Evolutionary conservation across 108 stramenopile genomes (phyloP), one percentile per base, ranked within the genome.

Genomic region (Asterionellopsis glacialis): DNA sequence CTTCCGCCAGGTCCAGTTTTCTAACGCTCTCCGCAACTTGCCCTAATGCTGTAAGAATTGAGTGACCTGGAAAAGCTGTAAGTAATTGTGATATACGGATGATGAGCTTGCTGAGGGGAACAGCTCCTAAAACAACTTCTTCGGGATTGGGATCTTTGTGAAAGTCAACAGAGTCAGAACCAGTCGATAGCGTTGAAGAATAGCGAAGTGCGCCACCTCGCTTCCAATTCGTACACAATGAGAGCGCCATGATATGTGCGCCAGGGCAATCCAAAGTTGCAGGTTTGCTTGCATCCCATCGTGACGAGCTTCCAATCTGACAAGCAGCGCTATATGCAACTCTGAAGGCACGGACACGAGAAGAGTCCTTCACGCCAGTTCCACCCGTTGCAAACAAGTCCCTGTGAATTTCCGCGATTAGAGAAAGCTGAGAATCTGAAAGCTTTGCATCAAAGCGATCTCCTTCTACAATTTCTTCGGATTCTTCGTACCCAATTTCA

Each of bases 1-100:
- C 77, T n/a, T 59, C 67, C 50, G 76, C 73, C 11, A 86, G 40
- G 45, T 88, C 82, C 26, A 87, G 59, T 52, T 83, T 88, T 21
- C 75, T 57, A 21, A 95, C 75, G 45, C 74, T 69, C 57, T 91
- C 94, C 14, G 78, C 76, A 11, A 91, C 74, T 45, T 76, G 83
- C 22, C 83, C 77, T 6, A 94, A 57, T 40, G 75, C 76, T 41
- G 93, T 50, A 43, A 99, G 81, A 27, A 96, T 67, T 11, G 89
- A 77, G 64, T 99, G 90, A 18, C 91, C 95, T 11, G 96, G 97
- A 63, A 95, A 97, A 19, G 86, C 83, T 25, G 77, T 69, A 18
- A 98, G 63, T 4, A 99, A 71, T 57, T 81, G 83, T n/a, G 83
- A 78, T 19, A 83, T 55, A 11, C 93, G 73, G 22, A 71, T 65